Conservation (phyloP, 495 filamentous ascomycete species). For the Durotheca rogersii region DNA sequence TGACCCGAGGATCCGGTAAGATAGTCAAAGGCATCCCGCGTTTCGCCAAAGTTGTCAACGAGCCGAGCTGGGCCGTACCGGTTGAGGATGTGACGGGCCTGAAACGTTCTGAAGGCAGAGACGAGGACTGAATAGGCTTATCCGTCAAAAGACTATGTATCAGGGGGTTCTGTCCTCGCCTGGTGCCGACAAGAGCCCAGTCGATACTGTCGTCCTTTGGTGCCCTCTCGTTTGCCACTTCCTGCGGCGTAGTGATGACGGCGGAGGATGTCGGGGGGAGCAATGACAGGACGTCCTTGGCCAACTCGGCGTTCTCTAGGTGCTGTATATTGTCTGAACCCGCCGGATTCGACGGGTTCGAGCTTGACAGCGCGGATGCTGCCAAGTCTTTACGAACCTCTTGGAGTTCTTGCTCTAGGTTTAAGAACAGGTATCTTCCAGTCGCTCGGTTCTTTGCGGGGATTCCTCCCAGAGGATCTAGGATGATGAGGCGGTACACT, state of each 20-base stretch:
- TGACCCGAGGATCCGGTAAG: constrained; percentile 64
- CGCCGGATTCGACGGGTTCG: neutral
- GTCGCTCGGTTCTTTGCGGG: constrained; percentile 66
- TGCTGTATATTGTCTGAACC: constrained; percentile 43
- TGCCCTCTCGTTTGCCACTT: constrained; percentile 61
- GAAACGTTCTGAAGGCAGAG: constrained; percentile 69
- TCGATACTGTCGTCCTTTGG: constrained; percentile 46
- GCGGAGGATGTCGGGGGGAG: constrained; percentile 86
- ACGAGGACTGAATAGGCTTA: constrained; percentile 87
- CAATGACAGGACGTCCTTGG: constrained; percentile 65
- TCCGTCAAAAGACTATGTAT: constrained; percentile 98
- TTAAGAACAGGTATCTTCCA: constrained; percentile 85
- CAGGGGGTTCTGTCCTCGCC: constrained; percentile 80
- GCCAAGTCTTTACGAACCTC: constrained; percentile 63
- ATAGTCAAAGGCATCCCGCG: constrained; percentile 86
- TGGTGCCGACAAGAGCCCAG: constrained; percentile 56
- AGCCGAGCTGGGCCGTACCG: constrained; percentile 41
- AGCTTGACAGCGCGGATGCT: neutral
- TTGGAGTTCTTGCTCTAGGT: constrained; percentile 86
- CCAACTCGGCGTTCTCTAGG: constrained; percentile 70
- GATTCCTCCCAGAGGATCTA: constrained; percentile 87
- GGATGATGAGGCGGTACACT: constrained; percentile 82
- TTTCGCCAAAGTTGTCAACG: constrained; percentile 79
- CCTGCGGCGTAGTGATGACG: constrained; percentile 79
- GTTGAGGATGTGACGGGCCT: constrained; percentile 36